Base-by-base conservation (phyloP, 371 early-diverging fungal genomes). In the Saksenaea oblongispora region DNA sequence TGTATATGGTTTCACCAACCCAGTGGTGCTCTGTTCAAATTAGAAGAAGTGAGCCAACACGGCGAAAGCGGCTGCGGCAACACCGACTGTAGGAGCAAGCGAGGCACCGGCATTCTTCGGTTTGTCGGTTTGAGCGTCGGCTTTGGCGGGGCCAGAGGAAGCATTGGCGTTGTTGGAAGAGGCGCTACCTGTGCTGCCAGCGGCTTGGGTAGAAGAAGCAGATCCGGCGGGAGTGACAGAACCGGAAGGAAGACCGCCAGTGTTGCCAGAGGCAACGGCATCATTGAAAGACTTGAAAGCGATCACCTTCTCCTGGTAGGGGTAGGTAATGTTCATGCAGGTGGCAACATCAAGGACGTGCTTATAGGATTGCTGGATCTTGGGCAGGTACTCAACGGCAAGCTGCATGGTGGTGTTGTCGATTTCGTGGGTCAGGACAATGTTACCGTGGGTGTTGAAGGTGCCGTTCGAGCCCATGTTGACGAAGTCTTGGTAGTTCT, bases 351-450 rank as follows among this genome's bases (percentile, higher is more conserved):
- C 75, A 58, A 81, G 41, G 10, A 81, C 71, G 31, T 78, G 73
- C 61, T 71, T 77, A 64, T 77, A 75, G 18, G 77, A 72, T 17
- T 54, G 34, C 28, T 67, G 59, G 56, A 84, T 77, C 22, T 66
- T 68, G 51, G 76, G 72, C 47, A 78, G 66, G 58, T 80, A 69
- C 14, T 78, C 59, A 15, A 79, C 41, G 27, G 80, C 76, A 37
- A 80, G 44, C 2, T 59, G 41, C 79, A 84, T 82, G 26, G 82
- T 82, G 41, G 58, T 58, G 68, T 84, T 81, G 57, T 78, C 73
- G 59, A 84, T 73, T 73, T 84, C 82, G 69, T 84, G 84, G 55
- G 75, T 64, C 41, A 82, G 65, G 15, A 80, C 78, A 59, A 79
- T 72, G 65, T 72, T 79, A 65, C 76, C 78, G 47, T 44, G 42